These are phyloP conservation scores for Clathrus columnatus DNA, from an alignment of 768 basidiomycete genomes.

Conservation along the genomic window DNA sequence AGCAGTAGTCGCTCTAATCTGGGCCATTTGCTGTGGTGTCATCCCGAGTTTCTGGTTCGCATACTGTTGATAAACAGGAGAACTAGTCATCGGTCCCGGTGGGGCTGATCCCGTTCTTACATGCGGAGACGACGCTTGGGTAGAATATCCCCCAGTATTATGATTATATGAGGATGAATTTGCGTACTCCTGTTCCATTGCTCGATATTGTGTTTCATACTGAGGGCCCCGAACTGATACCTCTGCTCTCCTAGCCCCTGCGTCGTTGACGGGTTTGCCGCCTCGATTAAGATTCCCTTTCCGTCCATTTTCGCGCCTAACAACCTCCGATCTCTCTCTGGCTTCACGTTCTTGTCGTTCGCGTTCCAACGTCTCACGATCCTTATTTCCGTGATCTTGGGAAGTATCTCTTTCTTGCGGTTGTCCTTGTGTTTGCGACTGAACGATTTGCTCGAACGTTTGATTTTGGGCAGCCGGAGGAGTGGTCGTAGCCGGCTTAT, in stretches of 20 bases:
- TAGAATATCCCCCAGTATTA: not conserved
- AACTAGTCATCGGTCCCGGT: not conserved
- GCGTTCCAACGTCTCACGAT: conserved; percentile 13
- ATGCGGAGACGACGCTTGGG: not conserved
- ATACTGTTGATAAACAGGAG: conserved; percentile 8
- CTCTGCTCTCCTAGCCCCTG: conserved; percentile 62
- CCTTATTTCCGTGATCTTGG: conserved; percentile 17
- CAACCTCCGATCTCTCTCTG: conserved; percentile 32
- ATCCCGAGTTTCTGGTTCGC: conserved; percentile 13
- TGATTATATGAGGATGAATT: not conserved
- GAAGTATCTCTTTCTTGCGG: conserved; percentile 26
- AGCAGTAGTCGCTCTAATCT: conserved; percentile 6
- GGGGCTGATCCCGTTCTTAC: conserved; percentile 1
- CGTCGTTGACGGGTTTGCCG: conserved; percentile 34
- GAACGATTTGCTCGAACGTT: conserved; percentile 18
- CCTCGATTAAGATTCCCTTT: conserved; percentile 61
- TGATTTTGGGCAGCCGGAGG: conserved; percentile 28
- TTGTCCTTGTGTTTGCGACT: conserved; percentile 34
- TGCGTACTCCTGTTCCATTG: conserved; percentile 83
- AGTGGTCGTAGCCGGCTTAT: conserved; percentile 59
- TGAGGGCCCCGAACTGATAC: conserved; percentile 82
- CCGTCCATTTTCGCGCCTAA: conserved; percentile 34
- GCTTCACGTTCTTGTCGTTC: conserved; percentile 6
- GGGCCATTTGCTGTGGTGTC: not conserved
- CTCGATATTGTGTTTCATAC: conserved; percentile 90